These are phyloP conservation scores for Tylopilus felleus DNA, from an alignment of 768 basidiomycete species.

Conservation along the genomic window DNA sequence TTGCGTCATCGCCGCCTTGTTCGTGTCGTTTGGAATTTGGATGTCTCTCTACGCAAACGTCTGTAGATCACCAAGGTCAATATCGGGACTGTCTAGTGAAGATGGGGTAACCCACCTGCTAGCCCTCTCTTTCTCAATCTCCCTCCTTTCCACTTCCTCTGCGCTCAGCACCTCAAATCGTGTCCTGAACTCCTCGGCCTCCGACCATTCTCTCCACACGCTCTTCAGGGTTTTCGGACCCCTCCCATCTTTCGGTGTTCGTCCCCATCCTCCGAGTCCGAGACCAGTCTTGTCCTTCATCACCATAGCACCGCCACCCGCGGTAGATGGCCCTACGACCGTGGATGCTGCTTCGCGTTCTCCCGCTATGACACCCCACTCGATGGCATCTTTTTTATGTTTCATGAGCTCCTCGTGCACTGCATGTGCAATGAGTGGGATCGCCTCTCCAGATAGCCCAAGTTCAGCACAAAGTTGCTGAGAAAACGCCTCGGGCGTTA, in stretches of 20 bases:
- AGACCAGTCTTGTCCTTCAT: slow-evolving; percentile 82
- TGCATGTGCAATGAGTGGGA: slow-evolving; percentile 88
- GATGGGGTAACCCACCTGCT: slow-evolving; percentile 46
- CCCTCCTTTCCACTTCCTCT: slow-evolving; percentile 90
- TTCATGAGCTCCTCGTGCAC: slow-evolving; percentile 93
- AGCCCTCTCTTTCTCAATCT: slow-evolving; percentile 83
- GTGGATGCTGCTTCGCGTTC: slow-evolving; percentile 37
- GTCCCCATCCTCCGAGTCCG: slow-evolving; percentile 69
- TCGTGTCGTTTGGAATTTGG: slow-evolving; percentile 56
- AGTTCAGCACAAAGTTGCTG: slow-evolving; percentile 78
- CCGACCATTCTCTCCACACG: slow-evolving; percentile 94
- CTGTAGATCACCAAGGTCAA: slow-evolving; percentile 30
- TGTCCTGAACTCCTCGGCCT: slow-evolving; percentile 87
- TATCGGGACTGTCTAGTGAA: not conserved
- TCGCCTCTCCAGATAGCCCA: slow-evolving; percentile 82
- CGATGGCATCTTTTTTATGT: slow-evolving; percentile 92
- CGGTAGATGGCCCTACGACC: slow-evolving; percentile 13
- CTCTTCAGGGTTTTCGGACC: slow-evolving; percentile 82
- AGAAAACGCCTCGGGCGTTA: slow-evolving; percentile 87
- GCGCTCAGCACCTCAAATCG: slow-evolving; percentile 80
- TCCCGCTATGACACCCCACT: slow-evolving; percentile 83
- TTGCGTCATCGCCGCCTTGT: slow-evolving; percentile 34
- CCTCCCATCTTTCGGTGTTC: slow-evolving; percentile 71
- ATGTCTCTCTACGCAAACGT: slow-evolving; percentile 62
- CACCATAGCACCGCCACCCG: slow-evolving; percentile 43